Evolutionary conservation across 331 rosid genomes (phyloP), one percentile per base, ranked within the genome.

Genomic region (Erythrophleum ivorense): DNA sequence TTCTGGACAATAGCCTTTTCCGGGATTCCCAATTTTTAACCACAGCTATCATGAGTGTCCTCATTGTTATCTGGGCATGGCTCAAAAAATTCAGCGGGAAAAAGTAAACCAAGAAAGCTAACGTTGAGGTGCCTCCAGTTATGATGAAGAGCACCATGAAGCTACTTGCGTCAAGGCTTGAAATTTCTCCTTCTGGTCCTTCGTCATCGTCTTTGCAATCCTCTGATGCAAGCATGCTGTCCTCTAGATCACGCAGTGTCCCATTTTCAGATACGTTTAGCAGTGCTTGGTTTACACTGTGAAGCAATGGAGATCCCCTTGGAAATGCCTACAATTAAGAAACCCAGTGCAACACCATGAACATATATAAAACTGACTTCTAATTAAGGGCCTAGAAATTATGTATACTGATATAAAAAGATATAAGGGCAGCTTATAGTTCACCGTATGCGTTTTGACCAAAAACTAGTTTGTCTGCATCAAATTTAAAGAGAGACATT

Each of bases 151-250:
- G 86, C 9, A 68, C 83, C 55, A 49, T 54, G 62, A 86, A 84
- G 75, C 88, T 82, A 29, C 53, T 53, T 2, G 84, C 70, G 36
- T 86, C 81, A 18, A 86, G 88, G 34, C 82, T 80, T 45, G 43
- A 36, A 36, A 36, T 36, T 36, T 36, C 40, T 36, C 40, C 40
- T 36, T 36, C 40, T 36, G 40, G 40, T 4, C 5, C 40, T 36
- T 2, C 40, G 40, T 36, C 40, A 4, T 36, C 40, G 40, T 36
- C 40, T 36, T 36, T 36, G 40, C 89, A 85, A 19, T 83, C 59
- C 78, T 73, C 60, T 8, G 68, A 60, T 8, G 72, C 75, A 52
- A 82, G 59, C 86, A 85, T 88, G 19, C 12, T 21, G 31, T 63
- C 53, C 41, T 85, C 89, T 31, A 88, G 14, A 2, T 74, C 48